phyloP scores from a whole-genome alignment of 441 rosid genomes.

The Dalechampia spathulata region DNA sequence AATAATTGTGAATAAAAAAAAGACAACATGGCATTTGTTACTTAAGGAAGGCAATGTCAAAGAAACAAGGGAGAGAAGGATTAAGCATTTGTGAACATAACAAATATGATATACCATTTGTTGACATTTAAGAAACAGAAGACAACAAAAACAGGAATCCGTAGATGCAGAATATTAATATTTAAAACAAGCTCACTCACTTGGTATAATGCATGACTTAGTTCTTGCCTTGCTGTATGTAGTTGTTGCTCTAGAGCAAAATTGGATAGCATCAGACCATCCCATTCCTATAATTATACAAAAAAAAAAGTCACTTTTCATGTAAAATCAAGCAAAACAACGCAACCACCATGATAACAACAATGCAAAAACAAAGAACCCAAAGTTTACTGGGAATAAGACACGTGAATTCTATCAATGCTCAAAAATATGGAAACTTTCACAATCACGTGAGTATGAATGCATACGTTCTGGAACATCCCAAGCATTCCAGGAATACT shows the following conservation, averaged over 20 bases:
- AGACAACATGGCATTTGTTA: background rate
- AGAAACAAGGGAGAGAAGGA: too few relatives aligned
- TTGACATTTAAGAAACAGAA: background rate
- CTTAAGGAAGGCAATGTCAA: background rate
- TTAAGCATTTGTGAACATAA: background rate
- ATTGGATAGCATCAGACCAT: constrained; percentile 89
- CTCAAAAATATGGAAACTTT: background rate
- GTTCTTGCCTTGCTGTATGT: constrained; percentile 96
- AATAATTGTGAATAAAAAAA: background rate
- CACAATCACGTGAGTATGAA: background rate
- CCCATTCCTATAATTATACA: constrained; percentile 94
- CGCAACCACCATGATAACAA: background rate
- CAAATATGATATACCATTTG: background rate
- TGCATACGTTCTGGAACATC: constrained; percentile 82
- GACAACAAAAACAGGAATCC: background rate
- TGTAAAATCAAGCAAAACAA: background rate
- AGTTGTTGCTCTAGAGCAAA: constrained; percentile 95
- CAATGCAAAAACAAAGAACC: too few relatives aligned
- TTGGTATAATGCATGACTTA: constrained; percentile 98
- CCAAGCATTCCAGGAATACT: constrained; percentile 98
- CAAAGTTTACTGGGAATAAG: too few relatives aligned
- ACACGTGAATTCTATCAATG: background rate
- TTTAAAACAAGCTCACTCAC: constrained; percentile 26
- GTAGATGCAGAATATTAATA: background rate
- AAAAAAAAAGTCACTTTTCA: constrained; percentile 9